A percentile compares a stretch with the other conserved stretches of the same genome.
phyloP scores from a whole-genome alignment of 2,329 filamentous ascomycete species.

The Mariannaea sp. region DNA sequence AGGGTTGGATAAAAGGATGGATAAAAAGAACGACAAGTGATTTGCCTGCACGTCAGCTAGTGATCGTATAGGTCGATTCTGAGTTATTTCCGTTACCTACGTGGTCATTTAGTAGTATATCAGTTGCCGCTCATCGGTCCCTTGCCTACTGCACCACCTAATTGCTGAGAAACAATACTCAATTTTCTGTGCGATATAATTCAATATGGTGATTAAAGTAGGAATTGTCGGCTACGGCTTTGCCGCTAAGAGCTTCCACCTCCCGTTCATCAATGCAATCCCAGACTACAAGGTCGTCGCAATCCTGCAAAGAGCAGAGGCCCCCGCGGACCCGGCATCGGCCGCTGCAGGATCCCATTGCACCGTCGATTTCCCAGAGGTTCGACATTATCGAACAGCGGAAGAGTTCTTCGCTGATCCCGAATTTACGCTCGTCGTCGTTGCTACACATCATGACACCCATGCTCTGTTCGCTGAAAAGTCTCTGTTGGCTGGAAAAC shows the following conservation, averaged over 20 bases:
- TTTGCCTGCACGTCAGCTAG: too few relatives aligned
- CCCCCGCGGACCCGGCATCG: slow-evolving; percentile 39
- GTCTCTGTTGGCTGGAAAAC: slow-evolving; percentile 25
- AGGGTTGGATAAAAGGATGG: too few relatives aligned
- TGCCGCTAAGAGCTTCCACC: slow-evolving; percentile 53
- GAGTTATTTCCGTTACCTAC: too few relatives aligned
- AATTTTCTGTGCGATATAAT: too few relatives aligned
- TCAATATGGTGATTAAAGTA: slow-evolving; percentile 47
- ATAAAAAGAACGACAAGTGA: too few relatives aligned
- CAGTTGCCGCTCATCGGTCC: too few relatives aligned
- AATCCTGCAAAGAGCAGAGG: slow-evolving; percentile 53
- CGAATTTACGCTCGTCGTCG: slow-evolving; percentile 63
- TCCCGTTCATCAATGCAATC: slow-evolving; percentile 55
- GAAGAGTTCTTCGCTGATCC: slow-evolving; percentile 64
- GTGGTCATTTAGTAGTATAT: too few relatives aligned
- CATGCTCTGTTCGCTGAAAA: slow-evolving; percentile 28
- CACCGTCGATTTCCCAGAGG: slow-evolving; percentile 52
- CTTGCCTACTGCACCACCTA: too few relatives aligned
- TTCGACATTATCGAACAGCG: slow-evolving; percentile 61
- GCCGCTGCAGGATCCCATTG: slow-evolving; percentile 46
- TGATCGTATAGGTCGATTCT: too few relatives aligned
- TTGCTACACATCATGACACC: slow-evolving; percentile 41
- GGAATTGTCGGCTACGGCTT: slow-evolving; percentile 57
- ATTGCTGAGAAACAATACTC: too few relatives aligned
- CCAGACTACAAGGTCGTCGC: slow-evolving; percentile 52